Conservation (phyloP, 2,329 filamentous ascomycete species). For the Drechslerella stenobrocha region DNA sequence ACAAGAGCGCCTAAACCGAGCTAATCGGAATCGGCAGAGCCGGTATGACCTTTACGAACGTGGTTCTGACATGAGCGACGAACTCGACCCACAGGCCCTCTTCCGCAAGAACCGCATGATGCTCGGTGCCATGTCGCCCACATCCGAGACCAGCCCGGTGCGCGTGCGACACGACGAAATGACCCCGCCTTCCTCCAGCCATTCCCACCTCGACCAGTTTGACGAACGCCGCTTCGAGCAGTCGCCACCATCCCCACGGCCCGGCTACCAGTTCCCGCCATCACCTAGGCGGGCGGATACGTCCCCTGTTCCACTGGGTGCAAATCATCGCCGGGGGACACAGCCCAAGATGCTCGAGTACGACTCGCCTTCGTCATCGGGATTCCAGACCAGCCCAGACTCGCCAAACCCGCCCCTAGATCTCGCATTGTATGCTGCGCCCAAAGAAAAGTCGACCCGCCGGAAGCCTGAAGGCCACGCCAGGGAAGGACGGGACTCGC, state of each 20-base stretch:
- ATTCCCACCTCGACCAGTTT: constrained; percentile 45
- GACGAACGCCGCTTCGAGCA: constrained; percentile 45
- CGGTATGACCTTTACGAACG: constrained; percentile 38
- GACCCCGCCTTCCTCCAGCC: constrained; percentile 46
- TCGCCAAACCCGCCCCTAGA: constrained; percentile 42
- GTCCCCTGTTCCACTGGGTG: constrained; percentile 33
- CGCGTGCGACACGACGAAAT: constrained; percentile 46
- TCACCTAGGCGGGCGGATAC: constrained; percentile 39
- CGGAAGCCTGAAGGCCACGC: constrained; percentile 28
- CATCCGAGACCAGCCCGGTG: constrained; percentile 32
- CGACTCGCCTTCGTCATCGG: constrained; percentile 39
- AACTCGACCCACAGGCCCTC: constrained; percentile 36
- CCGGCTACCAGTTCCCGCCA: constrained; percentile 41
- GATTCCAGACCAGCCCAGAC: constrained; percentile 46
- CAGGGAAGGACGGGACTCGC: constrained; percentile 4
- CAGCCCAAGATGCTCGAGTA: constrained; percentile 46
- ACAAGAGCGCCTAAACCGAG: constrained; percentile 14
- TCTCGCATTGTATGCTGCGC: constrained; percentile 43
- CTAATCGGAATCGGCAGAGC: constrained; percentile 29
- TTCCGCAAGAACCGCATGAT: constrained; percentile 49
- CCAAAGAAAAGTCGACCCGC: constrained; percentile 37
- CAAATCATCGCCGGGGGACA: constrained; percentile 26
- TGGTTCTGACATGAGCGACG: constrained; percentile 37
- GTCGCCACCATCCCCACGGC: constrained; percentile 40
- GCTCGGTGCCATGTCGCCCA: constrained; percentile 38